Evolutionary conservation across 1,284 basidiomycete genomes (phyloP), one percentile per base, ranked within the genome.

Genomic region (Rhodotorula glutinis): DNA sequence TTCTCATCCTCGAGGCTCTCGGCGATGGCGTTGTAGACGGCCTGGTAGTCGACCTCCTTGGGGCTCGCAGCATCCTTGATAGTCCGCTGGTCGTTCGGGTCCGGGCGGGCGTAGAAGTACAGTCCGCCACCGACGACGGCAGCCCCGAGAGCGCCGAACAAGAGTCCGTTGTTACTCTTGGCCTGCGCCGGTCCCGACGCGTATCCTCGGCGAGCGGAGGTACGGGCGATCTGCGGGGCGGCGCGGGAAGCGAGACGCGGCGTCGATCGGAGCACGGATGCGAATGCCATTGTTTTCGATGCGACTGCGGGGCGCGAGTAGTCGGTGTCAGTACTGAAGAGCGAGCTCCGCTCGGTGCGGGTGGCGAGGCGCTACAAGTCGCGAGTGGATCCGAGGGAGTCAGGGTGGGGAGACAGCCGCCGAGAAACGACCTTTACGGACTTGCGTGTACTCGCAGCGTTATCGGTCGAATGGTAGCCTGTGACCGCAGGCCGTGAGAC

Each of bases 21-120:
- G 33, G 88, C 88, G 78, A 96, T 87, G 67, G 80, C 84, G 81
- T 94, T 89, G 84, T 96, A 96, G 27, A 95, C 90, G 52, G 64
- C 60, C 57, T 74, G 71, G 62, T 74, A 75, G 70, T 75, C 73
- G 54, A 75, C 73, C 59, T 70, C 44, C 44, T 67, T 30, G 27
- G 67, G 63, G n/a, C 51, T 52, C 17, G 70, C 71, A 5, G 71
- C 67, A 46, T 71, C 71, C 53, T 64, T 61, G 52, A 74, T 63
- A 46, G 58, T 68, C 27, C 70, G 65, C 2, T 67, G 60, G 58
- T 73, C 73, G n/a, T 66, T 30, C 30, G 46, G 14, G 41, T 60
- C 59, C 7, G 60, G 53, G 17, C 56, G 53, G 29, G 69, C 46
- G 46, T 52, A 56, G 49, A 68, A 66, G 59, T 65, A 71, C 7